Percentiles rank a stretch among this genome's conserved stretches.
phyloP scores from a whole-genome alignment of 2,329 filamentous ascomycete species.

The Fusarium sp. region DNA sequence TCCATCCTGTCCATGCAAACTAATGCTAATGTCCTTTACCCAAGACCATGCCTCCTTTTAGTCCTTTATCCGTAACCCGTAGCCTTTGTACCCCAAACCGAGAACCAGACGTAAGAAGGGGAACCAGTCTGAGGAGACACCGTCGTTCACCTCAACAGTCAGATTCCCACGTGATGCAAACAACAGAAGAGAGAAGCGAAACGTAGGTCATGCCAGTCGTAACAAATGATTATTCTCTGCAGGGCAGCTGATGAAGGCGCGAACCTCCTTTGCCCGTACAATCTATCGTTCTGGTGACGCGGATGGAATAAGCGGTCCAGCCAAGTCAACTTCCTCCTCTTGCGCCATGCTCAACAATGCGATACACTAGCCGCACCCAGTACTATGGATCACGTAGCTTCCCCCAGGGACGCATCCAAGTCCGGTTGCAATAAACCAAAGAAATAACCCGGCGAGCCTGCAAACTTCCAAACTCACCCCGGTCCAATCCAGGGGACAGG shows the following conservation, averaged over 20 bases:
- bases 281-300: constrained; percentile 51
- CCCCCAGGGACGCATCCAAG: constrained; percentile 44
- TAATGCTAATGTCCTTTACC: constrained; percentile 8
- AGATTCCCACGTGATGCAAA: background rate
- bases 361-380: constrained; percentile 36
- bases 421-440: constrained; percentile 24
- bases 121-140: background rate
- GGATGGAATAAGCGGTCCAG: constrained; percentile 36
- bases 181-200: constrained; percentile 19
- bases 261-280: constrained; percentile 54
- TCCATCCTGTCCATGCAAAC: background rate
- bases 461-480: constrained; percentile 21
- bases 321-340: constrained; percentile 41
- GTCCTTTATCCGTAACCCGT: background rate
- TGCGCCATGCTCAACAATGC: constrained; percentile 41
- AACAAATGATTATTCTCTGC: constrained; percentile 48
- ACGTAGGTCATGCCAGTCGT: constrained; percentile 45
- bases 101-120: background rate
- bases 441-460: constrained; percentile 18
- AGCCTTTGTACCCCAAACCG: background rate
- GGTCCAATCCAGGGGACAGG: constrained; percentile 19
- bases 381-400: constrained; percentile 30
- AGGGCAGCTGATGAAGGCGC: constrained; percentile 48
- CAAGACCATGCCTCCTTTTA: background rate
- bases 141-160: background rate